phyloP scores from a whole-genome alignment of 1,284 basidiomycete genomes.

The Salmacisia buchloeana region DNA sequence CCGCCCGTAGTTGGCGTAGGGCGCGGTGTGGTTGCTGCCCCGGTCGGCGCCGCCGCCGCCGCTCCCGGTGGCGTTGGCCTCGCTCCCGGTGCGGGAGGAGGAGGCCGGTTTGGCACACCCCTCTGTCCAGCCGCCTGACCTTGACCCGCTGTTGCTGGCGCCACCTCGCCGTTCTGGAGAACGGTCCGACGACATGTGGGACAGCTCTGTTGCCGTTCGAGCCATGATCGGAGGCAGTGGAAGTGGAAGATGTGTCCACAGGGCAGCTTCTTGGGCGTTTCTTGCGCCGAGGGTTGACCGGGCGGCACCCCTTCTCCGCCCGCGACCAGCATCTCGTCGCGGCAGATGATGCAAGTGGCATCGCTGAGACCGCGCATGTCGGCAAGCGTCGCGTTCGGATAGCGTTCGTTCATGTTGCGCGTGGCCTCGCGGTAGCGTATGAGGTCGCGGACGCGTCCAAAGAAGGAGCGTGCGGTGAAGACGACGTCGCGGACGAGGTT shows the following conservation, averaged over 20 bases:
- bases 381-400: slow-evolving; percentile 83
- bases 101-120: slow-evolving; percentile 51
- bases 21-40: slow-evolving; percentile 20
- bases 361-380: slow-evolving; percentile 75
- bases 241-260: slow-evolving; percentile 99
- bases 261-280: slow-evolving; percentile 88
- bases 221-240: slow-evolving; percentile 91
- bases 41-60: slow-evolving; percentile 11
- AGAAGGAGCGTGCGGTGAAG: slow-evolving; percentile 84
- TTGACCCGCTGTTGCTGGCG: slow-evolving; percentile 26
- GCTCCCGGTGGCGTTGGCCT: slow-evolving; percentile 18
- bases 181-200: slow-evolving; percentile 94
- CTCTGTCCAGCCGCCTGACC: slow-evolving; percentile 35
- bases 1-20: slow-evolving; percentile 55
- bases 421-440: slow-evolving; percentile 89
- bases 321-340: slow-evolving; percentile 76
- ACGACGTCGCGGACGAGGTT: slow-evolving; percentile 97
- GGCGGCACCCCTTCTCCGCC: not conserved
- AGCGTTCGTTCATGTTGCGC: slow-evolving; percentile 90
- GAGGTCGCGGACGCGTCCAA: slow-evolving; percentile 75
- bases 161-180: slow-evolving; percentile 55
- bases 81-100: slow-evolving; percentile 17
- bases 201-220: slow-evolving; percentile 85
- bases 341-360: slow-evolving; percentile 92
- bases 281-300: slow-evolving; percentile 58